Evolutionary conservation across 352 stramenopile genomes (phyloP).

Genomic region (Phytophthora foliorum): DNA sequence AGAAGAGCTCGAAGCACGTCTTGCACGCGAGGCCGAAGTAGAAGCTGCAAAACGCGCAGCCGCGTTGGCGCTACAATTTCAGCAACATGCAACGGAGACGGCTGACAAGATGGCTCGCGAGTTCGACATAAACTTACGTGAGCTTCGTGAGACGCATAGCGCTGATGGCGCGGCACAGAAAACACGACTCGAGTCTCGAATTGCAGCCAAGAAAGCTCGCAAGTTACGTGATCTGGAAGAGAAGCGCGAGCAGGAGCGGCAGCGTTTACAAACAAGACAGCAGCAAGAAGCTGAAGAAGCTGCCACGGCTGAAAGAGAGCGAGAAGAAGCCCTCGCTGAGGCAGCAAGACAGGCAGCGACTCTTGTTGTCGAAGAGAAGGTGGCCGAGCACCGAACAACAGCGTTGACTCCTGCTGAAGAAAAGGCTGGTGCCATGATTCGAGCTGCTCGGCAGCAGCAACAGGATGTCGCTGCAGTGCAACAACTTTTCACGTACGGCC

Average conservation of each 20-base stretch:
- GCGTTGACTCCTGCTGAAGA: slow-evolving; percentile 24
- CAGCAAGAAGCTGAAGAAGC: slow-evolving; percentile 52
- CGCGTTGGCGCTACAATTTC: slow-evolving; percentile 34
- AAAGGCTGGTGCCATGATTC: slow-evolving; percentile 18
- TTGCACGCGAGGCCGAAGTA: slow-evolving; percentile 57
- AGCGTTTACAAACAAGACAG: slow-evolving; percentile 55
- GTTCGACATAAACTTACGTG: slow-evolving; percentile 69
- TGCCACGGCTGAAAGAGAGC: slow-evolving; percentile 43
- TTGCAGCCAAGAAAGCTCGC: slow-evolving; percentile 82
- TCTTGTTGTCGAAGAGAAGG: slow-evolving; percentile 6
- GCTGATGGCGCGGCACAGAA: slow-evolving; percentile 72
- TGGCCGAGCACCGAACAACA: background rate
- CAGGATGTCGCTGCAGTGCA: slow-evolving; percentile 63
- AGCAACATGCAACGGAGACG: slow-evolving; percentile 56
- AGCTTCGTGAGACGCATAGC: slow-evolving; percentile 65
- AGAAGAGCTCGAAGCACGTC: slow-evolving; percentile 44
- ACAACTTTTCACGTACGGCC: slow-evolving; percentile 57
- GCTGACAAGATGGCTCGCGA: slow-evolving; percentile 70
- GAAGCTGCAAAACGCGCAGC: slow-evolving; percentile 41
- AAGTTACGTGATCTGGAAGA: slow-evolving; percentile 79
- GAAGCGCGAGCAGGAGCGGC: slow-evolving; percentile 66
- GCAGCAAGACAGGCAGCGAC: slow-evolving; percentile 19
- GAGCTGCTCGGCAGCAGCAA: slow-evolving; percentile 45
- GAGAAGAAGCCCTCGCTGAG: slow-evolving; percentile 35
- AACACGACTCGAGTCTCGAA: slow-evolving; percentile 72